These are phyloP conservation scores for Phytophthora pini DNA, from an alignment of 352 stramenopile species.

Conservation along the genomic window DNA sequence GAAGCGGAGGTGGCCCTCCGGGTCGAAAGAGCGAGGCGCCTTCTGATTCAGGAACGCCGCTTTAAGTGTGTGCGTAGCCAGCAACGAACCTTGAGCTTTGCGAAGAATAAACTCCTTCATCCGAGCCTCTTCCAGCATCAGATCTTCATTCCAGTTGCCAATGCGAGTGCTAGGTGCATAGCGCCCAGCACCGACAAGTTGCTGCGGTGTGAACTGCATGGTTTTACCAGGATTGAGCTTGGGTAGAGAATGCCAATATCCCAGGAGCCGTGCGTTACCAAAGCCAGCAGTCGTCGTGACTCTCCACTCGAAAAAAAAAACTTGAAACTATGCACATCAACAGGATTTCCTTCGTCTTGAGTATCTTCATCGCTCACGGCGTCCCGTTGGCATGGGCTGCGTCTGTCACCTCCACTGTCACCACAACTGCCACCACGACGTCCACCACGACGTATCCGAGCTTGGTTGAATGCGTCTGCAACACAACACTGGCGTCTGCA, in stretches of 20 bases:
- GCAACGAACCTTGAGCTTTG: conserved; percentile 81
- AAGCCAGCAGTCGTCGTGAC: conserved; percentile 17
- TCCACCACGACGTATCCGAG: conserved; percentile 57
- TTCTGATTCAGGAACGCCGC: conserved; percentile 76
- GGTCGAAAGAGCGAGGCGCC: conserved; percentile 60
- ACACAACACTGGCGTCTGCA: conserved; percentile 63
- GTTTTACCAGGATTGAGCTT: not conserved
- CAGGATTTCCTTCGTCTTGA: conserved; percentile 24
- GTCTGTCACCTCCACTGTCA: conserved; percentile 16
- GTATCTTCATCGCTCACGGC: conserved; percentile 9
- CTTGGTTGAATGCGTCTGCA: conserved; percentile 79
- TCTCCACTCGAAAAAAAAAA: conserved; percentile 6
- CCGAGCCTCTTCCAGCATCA: conserved; percentile 87
- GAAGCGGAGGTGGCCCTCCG: conserved; percentile 44
- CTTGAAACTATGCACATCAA: conserved; percentile 23
- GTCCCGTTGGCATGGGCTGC: conserved; percentile 3
- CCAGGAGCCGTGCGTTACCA: conserved; percentile 36
- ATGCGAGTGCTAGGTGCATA: conserved; percentile 85
- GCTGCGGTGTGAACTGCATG: conserved; percentile 93
- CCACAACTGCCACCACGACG: conserved; percentile 19
- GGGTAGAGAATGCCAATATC: not conserved
- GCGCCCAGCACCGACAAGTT: conserved; percentile 83
- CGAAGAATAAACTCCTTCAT: conserved; percentile 87
- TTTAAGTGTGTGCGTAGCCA: conserved; percentile 84
- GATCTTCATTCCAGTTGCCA: conserved; percentile 92